These are phyloP conservation scores for Ophiocordyceps camponoti-leonardi DNA, from an alignment of 2,329 filamentous ascomycete species.

Conservation along the genomic window DNA sequence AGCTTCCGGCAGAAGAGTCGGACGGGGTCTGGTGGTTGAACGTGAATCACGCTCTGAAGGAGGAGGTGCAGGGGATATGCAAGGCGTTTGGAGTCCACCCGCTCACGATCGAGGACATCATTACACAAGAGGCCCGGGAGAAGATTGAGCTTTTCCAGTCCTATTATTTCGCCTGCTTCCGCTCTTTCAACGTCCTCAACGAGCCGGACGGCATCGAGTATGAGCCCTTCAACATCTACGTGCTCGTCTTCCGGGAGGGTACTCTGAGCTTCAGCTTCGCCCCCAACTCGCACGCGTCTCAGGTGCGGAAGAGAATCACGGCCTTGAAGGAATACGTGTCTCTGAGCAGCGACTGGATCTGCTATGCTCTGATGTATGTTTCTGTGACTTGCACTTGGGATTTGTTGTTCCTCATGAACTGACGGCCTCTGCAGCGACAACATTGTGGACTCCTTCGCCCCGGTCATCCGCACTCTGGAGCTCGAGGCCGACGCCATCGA, in stretches of 20 bases:
- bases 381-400: not conserved
- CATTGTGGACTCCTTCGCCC: conserved; percentile 91
- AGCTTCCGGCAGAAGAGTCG: conserved; percentile 39
- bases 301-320: conserved; percentile 81
- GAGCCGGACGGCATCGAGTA: conserved; percentile 70
- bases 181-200: conserved; percentile 69
- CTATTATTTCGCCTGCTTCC: conserved; percentile 97
- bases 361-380: conserved; percentile 80
- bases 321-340: conserved; percentile 89
- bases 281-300: conserved; percentile 69
- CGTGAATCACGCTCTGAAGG: conserved; percentile 74
- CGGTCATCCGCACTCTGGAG: conserved; percentile 76
- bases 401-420: conserved; percentile 3
- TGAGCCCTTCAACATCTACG: conserved; percentile 91
- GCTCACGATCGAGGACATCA: conserved; percentile 89
- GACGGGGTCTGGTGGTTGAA: conserved; percentile 98
- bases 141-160: conserved; percentile 96
- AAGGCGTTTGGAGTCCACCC: conserved; percentile 93
- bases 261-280: conserved; percentile 89
- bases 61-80: conserved; percentile 75
- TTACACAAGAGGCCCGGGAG: conserved; percentile 86
- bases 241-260: conserved; percentile 90
- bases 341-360: conserved; percentile 94
- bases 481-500: conserved; percentile 82
- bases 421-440: conserved; percentile 47